Base-by-base conservation (phyloP, 2,329 filamentous ascomycete species). In the Penicillium hesseltinei region DNA sequence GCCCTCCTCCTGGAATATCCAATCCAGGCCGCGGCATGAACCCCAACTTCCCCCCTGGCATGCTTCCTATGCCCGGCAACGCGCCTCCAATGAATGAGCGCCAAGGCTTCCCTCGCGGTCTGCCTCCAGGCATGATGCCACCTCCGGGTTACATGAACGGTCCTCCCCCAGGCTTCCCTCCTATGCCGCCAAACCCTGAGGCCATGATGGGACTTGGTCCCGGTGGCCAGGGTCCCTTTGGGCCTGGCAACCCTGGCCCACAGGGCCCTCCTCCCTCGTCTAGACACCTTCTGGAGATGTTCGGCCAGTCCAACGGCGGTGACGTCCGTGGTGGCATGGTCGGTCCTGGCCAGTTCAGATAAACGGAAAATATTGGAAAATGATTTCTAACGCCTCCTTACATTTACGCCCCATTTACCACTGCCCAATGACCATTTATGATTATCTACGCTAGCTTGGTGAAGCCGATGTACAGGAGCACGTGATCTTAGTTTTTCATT, bases 91-190 rank as follows among this genome's bases (percentile, higher is more conserved):
- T 71, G 13, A 72, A 66, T 47, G 74, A 76, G 31, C 70, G 74
- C 23, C 71, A 73, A 58, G 66, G 65, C 23, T 74, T 76, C 51
- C 72, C 76, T 44, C 75, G 75, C 51, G 71, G 68, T 2, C 71
- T 70, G 49, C 76, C 76, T 13, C 76, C 76, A 6, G 76, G 75
- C 47, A 78, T 78, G 73, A 75, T 76, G 65, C 76, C 76, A 29
- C 77, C 76, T 25, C 77, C 76, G 4, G 77, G 76, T 25, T 79
- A 78, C 58, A 73, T 78, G 69, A 76, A 74, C 46, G 74, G 69
- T 2, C 75, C 73, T 40, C 75, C 74, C 6, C 69, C 70, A 43
- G 73, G 67, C 4, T 76, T 76, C 49, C 73, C 73, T 52, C 75
- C 73, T 23, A 73, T 77, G 73, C 70, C 70, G 10, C 71, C 69